Evolutionary conservation across 345 rosid species (phyloP).

Genomic region (Corymbia maculata): DNA sequence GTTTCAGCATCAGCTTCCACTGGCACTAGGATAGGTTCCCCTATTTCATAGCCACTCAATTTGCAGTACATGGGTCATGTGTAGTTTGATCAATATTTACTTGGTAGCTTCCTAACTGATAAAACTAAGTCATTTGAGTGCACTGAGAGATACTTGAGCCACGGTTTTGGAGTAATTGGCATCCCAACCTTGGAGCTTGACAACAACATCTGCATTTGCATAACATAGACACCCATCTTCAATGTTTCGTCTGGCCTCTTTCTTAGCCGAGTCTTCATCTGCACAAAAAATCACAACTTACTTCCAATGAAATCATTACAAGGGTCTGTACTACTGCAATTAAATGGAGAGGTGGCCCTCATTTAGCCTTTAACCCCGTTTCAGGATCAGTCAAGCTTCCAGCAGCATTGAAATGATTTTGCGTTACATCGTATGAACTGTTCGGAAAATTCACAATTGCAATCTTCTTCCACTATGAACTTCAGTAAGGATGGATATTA

Average conservation of each 20-base stretch:
- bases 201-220: slow-evolving; percentile 78
- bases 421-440: background rate
- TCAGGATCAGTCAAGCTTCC: background rate
- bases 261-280: slow-evolving; percentile 74
- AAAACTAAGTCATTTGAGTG: slow-evolving; percentile 59
- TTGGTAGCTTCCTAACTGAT: slow-evolving; percentile 74
- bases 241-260: slow-evolving; percentile 52
- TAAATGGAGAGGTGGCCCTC: background rate
- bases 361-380: background rate
- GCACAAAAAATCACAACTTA: background rate
- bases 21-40: background rate
- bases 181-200: slow-evolving; percentile 86
- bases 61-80: background rate
- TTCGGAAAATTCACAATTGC: background rate
- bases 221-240: slow-evolving; percentile 44
- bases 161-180: slow-evolving; percentile 55
- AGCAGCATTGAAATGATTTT: background rate
- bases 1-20: background rate
- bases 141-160: slow-evolving; percentile 80
- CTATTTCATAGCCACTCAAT: background rate
- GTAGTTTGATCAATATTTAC: slow-evolving; percentile 8
- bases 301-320: background rate
- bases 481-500: background rate
- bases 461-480: background rate
- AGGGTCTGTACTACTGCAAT: background rate